These are phyloP conservation scores for Thoreauomyces humboldtii DNA, from an alignment of 192 early-diverging fungal species.

Conservation along the genomic window DNA sequence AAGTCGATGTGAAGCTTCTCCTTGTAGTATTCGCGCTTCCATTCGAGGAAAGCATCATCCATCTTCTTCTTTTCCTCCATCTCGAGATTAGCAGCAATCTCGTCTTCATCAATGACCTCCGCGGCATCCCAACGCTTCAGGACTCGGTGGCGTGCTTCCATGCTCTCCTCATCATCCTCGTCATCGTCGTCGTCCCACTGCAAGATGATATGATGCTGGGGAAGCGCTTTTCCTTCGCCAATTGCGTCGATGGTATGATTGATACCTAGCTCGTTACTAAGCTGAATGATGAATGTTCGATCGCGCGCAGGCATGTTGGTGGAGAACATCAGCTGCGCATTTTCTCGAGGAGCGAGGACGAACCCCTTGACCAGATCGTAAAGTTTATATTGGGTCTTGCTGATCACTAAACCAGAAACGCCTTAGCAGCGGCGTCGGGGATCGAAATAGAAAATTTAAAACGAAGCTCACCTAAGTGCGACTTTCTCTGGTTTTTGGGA, in stretches of 20 bases:
- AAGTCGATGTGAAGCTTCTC: slow-evolving; percentile 44
- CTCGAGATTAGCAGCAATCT: slow-evolving; percentile 24
- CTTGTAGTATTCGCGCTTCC: slow-evolving; percentile 50
- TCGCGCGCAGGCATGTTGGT: slow-evolving; percentile 62
- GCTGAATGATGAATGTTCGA: slow-evolving; percentile 59
- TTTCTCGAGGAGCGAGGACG: slow-evolving; percentile 24
- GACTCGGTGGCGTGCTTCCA: slow-evolving; percentile 47
- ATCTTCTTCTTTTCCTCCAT: slow-evolving; percentile 34
- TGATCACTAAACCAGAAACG: slow-evolving; percentile 7
- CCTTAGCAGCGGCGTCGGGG: neutral
- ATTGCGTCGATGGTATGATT: slow-evolving; percentile 39
- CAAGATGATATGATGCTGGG: slow-evolving; percentile 30
- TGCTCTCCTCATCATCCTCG: slow-evolving; percentile 57
- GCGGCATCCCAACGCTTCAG: slow-evolving; percentile 52
- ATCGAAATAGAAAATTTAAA: too few relatives aligned
- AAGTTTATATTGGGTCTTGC: slow-evolving; percentile 17
- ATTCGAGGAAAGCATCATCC: slow-evolving; percentile 56
- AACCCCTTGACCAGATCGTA: slow-evolving; percentile 52
- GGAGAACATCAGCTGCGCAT: slow-evolving; percentile 32
- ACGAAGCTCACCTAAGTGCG: neutral
- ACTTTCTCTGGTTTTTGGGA: slow-evolving; percentile 7
- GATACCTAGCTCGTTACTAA: slow-evolving; percentile 43
- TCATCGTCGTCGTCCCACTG: slow-evolving; percentile 63
- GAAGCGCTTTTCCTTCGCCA: slow-evolving; percentile 39
- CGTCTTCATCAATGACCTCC: slow-evolving; percentile 62